Evolutionary conservation across 805 yeast genomes (phyloP), one percentile per base, ranked within the genome.

Genomic region (Cyberlindnera subsufficiens): DNA sequence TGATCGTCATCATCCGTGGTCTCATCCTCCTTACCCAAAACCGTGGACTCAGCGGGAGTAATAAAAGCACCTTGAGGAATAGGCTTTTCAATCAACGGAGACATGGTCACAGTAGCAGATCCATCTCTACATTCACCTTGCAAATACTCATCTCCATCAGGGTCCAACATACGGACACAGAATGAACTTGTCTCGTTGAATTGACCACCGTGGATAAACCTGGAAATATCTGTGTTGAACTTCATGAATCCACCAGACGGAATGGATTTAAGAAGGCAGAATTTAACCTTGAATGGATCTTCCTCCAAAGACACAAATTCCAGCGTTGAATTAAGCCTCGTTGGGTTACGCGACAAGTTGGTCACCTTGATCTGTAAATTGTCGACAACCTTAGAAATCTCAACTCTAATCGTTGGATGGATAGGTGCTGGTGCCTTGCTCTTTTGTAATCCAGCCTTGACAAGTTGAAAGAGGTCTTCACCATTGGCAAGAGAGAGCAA

Each of bases 201-300:
- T 15, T 30, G 27, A 13, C 18, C 32, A 18, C 14, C 30, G 6
- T 17, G 15, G 18, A 16, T 10, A 16, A 32, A 39, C 3, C 31
- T 19, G 14, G 35, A 31, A 22, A 39, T 7, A 22, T 39, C 35
- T 8, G n/a, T 20, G 11, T 27, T 11, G 22, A 39, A 32, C 14
- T 22, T 39, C 25, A 31, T 32, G 22, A 32, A 32, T 10, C 37
- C 42, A 16, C 20, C 32, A 4, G 19, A 29, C 13, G 20, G 15
- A 17, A 39, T 39, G 13, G 37, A 14, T 11, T 42, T 32, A 6
- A n/a, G 29, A 15, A 42, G 6, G n/a, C 38, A 19, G 25, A 42
- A 32, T 7, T 36, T 42, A 6, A 32, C 15, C 15, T 36, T 31
- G 32, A 32, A 17, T 6, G 19, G 6, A 14, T n/a, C 30, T 14